phyloP scores from a whole-genome alignment of 495 filamentous ascomycete species.

The Barbatosphaeria neglecta region DNA sequence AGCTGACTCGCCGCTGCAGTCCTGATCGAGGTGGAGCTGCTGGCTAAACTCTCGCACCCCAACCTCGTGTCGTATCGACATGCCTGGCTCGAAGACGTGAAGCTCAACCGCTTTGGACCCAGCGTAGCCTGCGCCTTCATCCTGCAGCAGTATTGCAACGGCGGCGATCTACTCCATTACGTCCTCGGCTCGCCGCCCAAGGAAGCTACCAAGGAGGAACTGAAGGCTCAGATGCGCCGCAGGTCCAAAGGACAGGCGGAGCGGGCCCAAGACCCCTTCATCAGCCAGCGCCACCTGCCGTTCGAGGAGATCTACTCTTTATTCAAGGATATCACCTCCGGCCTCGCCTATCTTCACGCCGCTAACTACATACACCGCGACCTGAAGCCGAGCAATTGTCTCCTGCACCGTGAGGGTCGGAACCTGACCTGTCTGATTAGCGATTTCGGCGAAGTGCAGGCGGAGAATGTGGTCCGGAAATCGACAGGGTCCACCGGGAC shows the following conservation, averaged over 20 bases:
- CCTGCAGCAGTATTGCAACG: conserved; percentile 93
- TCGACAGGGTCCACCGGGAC: conserved; percentile 93
- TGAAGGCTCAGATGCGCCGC: conserved; percentile 77
- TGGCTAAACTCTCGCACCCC: conserved; percentile 82
- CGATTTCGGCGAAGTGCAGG: conserved; percentile 93
- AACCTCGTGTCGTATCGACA: conserved; percentile 97
- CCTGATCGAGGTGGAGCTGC: conserved; percentile 79
- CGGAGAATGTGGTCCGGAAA: conserved; percentile 62
- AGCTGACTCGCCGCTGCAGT: conserved; percentile 23
- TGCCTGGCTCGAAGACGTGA: conserved; percentile 89
- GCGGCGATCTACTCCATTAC: conserved; percentile 82
- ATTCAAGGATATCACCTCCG: conserved; percentile 90
- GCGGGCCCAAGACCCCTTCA: conserved; percentile 26
- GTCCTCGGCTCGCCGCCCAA: conserved; percentile 56
- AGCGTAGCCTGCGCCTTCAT: conserved; percentile 94
- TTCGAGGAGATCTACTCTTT: conserved; percentile 95
- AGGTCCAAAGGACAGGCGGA: conserved; percentile 51
- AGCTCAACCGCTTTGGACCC: conserved; percentile 73
- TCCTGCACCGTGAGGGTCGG: conserved; percentile 64
- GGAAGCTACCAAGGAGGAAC: conserved; percentile 56
- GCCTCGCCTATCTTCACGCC: conserved; percentile 79
- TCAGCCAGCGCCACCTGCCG: conserved; percentile 49
- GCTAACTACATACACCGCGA: conserved; percentile 95
- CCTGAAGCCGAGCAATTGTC: conserved; percentile 89
- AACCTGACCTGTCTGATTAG: conserved; percentile 76